Base-by-base conservation (phyloP, 2,329 filamentous ascomycete genomes). In the Scortechinia acanthostroma region DNA sequence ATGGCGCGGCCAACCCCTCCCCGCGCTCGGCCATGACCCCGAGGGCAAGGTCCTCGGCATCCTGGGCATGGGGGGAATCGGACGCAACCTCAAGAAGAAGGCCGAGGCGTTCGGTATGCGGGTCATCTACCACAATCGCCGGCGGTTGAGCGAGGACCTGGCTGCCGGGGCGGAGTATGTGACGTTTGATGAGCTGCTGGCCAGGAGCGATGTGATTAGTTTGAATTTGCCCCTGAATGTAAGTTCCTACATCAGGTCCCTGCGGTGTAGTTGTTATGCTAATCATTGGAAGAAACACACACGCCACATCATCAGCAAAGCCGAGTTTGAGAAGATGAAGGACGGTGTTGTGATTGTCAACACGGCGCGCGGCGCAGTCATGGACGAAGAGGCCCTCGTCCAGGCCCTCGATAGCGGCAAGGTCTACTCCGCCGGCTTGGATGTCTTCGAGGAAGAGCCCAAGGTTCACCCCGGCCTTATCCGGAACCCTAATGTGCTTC, bases 61-160 rank as follows among this genome's bases (percentile, higher is more conserved):
- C 48, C 61, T 94, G 33, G 88, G 88, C 4, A 91, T 93, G 87
- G 88, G 88, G 17, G 87, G 88, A 2, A 93, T 94, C 49, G 88
- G 89, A 1, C 71, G 83, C 25, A 88, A 89, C 55, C 63, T 93
- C 53, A 87, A 84, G 58, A 76, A 70, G 58, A 90, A 90, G 63
- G 85, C 83, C 2, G 71, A 77, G 45, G 85, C 73, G 0, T 91
- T 94, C 57, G 86, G 83, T 10, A 90, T 93, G 85, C 74, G 63
- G 37, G 72, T 87, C 13, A 73, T 82, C 43, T 93, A 94, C 55
- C 72, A 89, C 56, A 93, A 93, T 59, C 78, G 88, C 4, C 74
- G 66, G 1, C 62, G 69, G 53, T 62, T 93, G 51, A 66, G 63
- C 16, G 68, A 73, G 1, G 78, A 82, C 46, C 49, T 75, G 43